phyloP scores from a whole-genome alignment of 768 basidiomycete genomes.

The Crepidotus variabilis region DNA sequence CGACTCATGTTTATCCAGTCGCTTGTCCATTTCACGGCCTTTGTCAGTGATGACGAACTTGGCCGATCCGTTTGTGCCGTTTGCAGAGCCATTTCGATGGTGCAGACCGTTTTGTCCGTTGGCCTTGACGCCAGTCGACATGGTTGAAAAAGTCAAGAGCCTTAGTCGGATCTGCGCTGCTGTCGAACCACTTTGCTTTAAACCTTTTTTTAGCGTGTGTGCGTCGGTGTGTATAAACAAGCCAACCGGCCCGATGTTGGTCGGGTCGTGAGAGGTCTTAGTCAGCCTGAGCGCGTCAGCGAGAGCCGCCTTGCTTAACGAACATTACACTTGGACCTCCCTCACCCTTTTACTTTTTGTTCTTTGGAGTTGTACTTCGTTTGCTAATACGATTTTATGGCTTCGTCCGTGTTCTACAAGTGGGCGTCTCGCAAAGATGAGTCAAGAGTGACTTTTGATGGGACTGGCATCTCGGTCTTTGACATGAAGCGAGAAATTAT shows the following conservation, averaged over 20 bases:
- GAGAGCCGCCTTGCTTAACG: too few species aligned
- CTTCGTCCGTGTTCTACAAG: slow-evolving; percentile 96
- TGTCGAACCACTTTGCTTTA: background rate
- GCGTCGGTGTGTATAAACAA: too few species aligned
- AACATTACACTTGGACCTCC: too few species aligned
- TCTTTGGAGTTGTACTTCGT: background rate
- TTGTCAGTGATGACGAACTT: slow-evolving; percentile 54
- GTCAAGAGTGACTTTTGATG: slow-evolving; percentile 94
- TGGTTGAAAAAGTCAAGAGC: background rate
- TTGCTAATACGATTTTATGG: slow-evolving; percentile 42
- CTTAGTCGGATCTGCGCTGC: background rate
- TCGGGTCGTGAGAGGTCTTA: background rate
- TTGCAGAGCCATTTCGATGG: slow-evolving; percentile 20
- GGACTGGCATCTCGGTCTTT: slow-evolving; percentile 98
- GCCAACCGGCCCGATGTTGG: background rate
- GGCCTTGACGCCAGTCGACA: slow-evolving; percentile 11
- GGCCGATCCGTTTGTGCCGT: slow-evolving; percentile 8
- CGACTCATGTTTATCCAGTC: slow-evolving; percentile 68
- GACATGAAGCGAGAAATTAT: slow-evolving; percentile 99
- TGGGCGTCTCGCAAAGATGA: slow-evolving; percentile 96
- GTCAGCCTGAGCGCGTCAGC: too few species aligned
- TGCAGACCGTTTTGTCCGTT: slow-evolving; percentile 13
- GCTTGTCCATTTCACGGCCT: slow-evolving; percentile 69
- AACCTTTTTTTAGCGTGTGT: background rate
- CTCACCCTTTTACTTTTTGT: background rate